A percentile compares a stretch with the other conserved stretches of the same genome.
These are phyloP conservation scores for Scedosporium minutisporum DNA, from an alignment of 2,329 filamentous ascomycete species.

Conservation along the genomic window DNA sequence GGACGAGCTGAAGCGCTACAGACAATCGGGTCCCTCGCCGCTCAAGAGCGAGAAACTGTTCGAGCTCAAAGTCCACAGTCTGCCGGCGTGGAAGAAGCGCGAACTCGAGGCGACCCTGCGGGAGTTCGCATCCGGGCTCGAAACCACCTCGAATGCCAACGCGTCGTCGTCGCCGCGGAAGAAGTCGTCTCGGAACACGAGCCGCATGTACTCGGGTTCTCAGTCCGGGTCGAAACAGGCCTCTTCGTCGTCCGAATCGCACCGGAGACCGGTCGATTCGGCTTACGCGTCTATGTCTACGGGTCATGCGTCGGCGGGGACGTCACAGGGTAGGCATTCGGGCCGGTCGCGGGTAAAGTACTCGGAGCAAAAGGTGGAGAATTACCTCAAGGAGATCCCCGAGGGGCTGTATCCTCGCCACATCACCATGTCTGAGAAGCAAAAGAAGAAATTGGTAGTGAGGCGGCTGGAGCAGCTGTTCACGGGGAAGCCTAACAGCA, in stretches of 20 bases:
- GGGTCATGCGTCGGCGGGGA: conserved; percentile 34
- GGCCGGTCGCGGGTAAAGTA: conserved; percentile 27
- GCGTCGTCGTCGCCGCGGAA: conserved; percentile 28
- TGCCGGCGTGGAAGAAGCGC: conserved; percentile 62
- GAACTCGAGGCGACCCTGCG: conserved; percentile 66
- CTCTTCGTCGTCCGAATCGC: conserved; percentile 41
- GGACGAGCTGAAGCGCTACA: conserved; percentile 61
- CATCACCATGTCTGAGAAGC: conserved; percentile 56
- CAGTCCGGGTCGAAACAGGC: conserved; percentile 40
- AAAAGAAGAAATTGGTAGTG: conserved; percentile 70
- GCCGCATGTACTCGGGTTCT: conserved; percentile 30
- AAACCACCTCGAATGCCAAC: conserved; percentile 31
- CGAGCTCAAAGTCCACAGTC: conserved; percentile 68
- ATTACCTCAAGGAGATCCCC: conserved; percentile 63
- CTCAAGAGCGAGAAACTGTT: conserved; percentile 70
- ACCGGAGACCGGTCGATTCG: conserved; percentile 47
- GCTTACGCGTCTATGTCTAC: conserved; percentile 61
- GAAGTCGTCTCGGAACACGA: conserved; percentile 26
- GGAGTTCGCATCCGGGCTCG: conserved; percentile 58
- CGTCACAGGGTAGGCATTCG: conserved; percentile 25
- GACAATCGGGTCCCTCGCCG: conserved; percentile 55
- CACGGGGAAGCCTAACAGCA: conserved; percentile 48
- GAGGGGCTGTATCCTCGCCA: conserved; percentile 55
- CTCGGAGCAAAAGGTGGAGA: conserved; percentile 53
- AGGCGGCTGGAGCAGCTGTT: conserved; percentile 71